phyloP scores from a whole-genome alignment of 2,329 filamentous ascomycete species.

The Thelonectria discophora region DNA sequence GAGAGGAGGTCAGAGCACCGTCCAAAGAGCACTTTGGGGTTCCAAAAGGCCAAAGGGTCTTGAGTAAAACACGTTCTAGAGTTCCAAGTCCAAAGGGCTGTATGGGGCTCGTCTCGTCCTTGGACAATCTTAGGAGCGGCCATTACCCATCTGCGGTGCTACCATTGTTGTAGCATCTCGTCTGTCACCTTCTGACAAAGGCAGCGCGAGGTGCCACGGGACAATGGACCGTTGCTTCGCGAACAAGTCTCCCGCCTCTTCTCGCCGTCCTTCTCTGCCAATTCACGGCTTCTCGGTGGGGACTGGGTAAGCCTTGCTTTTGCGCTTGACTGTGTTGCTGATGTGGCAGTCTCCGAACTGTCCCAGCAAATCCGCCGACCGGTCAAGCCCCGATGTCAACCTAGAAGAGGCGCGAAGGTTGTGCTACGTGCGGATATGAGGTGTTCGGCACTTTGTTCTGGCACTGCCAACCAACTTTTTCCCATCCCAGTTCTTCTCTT shows the following conservation, averaged over 20 bases:
- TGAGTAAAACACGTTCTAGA: constrained; percentile 7
- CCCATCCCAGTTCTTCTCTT: neutral
- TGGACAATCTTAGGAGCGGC: constrained; percentile 21
- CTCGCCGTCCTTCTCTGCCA: constrained; percentile 22
- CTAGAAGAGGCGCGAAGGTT: constrained; percentile 13
- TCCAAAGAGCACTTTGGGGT: neutral
- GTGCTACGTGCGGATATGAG: too few species aligned
- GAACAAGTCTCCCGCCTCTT: constrained; percentile 25
- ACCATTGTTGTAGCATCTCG: constrained; percentile 7
- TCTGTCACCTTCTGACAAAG: constrained; percentile 8
- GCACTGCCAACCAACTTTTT: neutral
- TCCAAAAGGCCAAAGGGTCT: constrained; percentile 9
- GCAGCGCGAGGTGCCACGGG: neutral
- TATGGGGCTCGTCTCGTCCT: constrained; percentile 22
- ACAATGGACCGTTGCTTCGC: constrained; percentile 5
- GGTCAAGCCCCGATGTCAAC: constrained; percentile 3
- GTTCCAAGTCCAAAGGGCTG: constrained; percentile 16
- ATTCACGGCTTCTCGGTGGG: constrained; percentile 34
- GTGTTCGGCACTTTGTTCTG: neutral
- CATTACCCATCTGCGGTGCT: constrained; percentile 8
- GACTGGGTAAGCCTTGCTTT: constrained; percentile 26
- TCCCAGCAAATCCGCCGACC: constrained; percentile 7
- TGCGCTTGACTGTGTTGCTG: constrained; percentile 18
- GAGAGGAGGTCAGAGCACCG: constrained; percentile 31
- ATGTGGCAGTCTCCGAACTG: constrained; percentile 23